A percentile compares a stretch with the other conserved stretches of the same genome.
Conservation (phyloP, 192 early-diverging fungal species). For the Podila epicladia region DNA sequence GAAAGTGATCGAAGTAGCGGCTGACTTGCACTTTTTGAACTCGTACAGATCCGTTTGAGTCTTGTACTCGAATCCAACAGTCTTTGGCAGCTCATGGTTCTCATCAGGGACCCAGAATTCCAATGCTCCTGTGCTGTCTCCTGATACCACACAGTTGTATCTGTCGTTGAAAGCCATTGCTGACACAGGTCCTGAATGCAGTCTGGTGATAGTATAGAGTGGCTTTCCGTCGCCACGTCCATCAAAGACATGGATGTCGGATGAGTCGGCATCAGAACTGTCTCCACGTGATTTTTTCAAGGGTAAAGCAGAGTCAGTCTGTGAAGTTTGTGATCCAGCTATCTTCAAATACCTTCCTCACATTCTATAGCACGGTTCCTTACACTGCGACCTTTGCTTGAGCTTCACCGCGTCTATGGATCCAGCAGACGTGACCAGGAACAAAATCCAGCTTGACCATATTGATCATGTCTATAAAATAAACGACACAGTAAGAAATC, state of each 20-base stretch:
- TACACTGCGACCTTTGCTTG: constrained; percentile 84
- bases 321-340: too few relatives aligned
- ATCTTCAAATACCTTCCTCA: too few relatives aligned
- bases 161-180: constrained; percentile 87
- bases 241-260: constrained; percentile 85
- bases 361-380: constrained; percentile 13
- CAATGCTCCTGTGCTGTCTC: constrained; percentile 88
- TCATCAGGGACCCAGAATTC: constrained; percentile 93
- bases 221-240: constrained; percentile 74
- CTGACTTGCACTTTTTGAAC: constrained; percentile 89
- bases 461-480: constrained; percentile 91
- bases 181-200: constrained; percentile 79
- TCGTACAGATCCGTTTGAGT: constrained; percentile 96
- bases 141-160: constrained; percentile 82
- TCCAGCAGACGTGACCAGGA: constrained; percentile 86
- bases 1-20: constrained; percentile 83
- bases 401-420: constrained; percentile 85
- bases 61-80: constrained; percentile 84
- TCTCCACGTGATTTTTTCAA: background rate
- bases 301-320: background rate
- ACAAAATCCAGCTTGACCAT: constrained; percentile 84
- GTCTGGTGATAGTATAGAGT: constrained; percentile 66
- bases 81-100: constrained; percentile 68
- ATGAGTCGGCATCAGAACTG: constrained; percentile 79
- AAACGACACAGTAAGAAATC: constrained; percentile 1